A percentile compares a stretch with the other conserved stretches of the same genome.
phyloP scores from a whole-genome alignment of 257 asterid genomes.

The Petrea volubilis region DNA sequence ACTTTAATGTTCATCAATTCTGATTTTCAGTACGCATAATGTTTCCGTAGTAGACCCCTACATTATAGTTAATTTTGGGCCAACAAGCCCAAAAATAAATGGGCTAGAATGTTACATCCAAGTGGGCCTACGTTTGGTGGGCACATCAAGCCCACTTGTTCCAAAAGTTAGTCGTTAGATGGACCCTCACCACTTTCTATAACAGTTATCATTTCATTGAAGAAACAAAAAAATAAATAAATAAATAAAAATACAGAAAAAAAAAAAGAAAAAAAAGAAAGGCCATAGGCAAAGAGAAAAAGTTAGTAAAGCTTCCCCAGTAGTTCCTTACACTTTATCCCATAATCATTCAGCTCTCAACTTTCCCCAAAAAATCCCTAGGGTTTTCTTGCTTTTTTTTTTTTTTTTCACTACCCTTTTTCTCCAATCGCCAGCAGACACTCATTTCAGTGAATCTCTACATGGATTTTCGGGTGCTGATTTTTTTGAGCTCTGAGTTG shows the following conservation, averaged over 20 bases:
- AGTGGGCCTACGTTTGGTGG: not conserved
- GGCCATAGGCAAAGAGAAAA: constrained; percentile 35
- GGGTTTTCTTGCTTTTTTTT: constrained; percentile 25
- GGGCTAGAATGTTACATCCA: not conserved
- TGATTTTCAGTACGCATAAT: too few species aligned
- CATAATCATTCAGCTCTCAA: constrained; percentile 44
- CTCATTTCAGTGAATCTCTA: not conserved
- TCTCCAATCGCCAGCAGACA: constrained; percentile 15
- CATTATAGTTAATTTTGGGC: not conserved
- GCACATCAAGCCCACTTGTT: not conserved
- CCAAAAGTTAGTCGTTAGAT: constrained; percentile 24
- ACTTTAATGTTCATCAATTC: too few species aligned
- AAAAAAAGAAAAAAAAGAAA: not conserved
- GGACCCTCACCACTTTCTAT: constrained; percentile 27
- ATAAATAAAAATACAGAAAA: not conserved
- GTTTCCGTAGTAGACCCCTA: too few species aligned
- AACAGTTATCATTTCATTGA: constrained; percentile 21
- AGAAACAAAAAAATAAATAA: constrained; percentile 2
- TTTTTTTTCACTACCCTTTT: too few species aligned
- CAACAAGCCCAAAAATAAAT: not conserved
- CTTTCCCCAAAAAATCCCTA: constrained; percentile 35
- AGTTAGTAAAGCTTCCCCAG: constrained; percentile 28
- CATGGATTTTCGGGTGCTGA: constrained; percentile 6
- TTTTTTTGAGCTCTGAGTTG: constrained; percentile 7
- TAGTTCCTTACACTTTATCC: constrained; percentile 36